A percentile compares a stretch with the other conserved stretches of the same genome.
Evolutionary conservation across 805 yeast genomes (phyloP).

Genomic region (Candida silvicultrix): DNA sequence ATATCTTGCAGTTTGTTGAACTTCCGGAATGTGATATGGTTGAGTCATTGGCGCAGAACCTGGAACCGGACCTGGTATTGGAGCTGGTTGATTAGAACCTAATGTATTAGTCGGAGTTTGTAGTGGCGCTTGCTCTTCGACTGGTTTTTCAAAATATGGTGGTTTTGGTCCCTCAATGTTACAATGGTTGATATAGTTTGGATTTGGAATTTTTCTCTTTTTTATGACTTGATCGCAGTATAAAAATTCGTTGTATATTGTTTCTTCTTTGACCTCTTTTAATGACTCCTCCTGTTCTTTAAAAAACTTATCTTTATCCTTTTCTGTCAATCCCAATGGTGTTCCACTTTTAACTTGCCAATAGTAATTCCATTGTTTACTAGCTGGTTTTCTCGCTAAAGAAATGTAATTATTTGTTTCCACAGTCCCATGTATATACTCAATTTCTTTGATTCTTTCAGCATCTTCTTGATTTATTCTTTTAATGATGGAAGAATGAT

Average conservation of each 20-base stretch:
- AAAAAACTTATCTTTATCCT: slow-evolving; percentile 18
- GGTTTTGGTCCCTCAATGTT: slow-evolving; percentile 40
- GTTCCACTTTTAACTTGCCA: slow-evolving; percentile 39
- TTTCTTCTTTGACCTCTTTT: slow-evolving; percentile 23
- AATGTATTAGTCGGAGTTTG: background rate
- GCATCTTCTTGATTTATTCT: slow-evolving; percentile 26
- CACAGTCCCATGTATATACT: slow-evolving; percentile 43
- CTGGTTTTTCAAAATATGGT: slow-evolving; percentile 28
- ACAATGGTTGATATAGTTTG: slow-evolving; percentile 39
- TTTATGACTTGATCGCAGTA: slow-evolving; percentile 36
- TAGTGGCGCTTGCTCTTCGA: background rate
- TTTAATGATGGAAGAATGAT: slow-evolving; percentile 20
- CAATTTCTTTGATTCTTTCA: slow-evolving; percentile 38
- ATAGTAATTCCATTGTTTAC: slow-evolving; percentile 42
- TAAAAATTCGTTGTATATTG: slow-evolving; percentile 31
- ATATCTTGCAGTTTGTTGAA: background rate
- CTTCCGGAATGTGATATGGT: slow-evolving; percentile 24
- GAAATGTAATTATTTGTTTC: slow-evolving; percentile 38
- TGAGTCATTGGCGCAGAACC: background rate
- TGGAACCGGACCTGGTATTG: background rate
- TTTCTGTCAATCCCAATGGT: slow-evolving; percentile 25
- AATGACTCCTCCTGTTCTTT: slow-evolving; percentile 26
- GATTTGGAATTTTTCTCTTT: slow-evolving; percentile 39
- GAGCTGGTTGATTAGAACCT: background rate
- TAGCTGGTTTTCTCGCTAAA: slow-evolving; percentile 34